Percentiles rank a stretch among this genome's conserved stretches.
These are phyloP conservation scores for Colletotrichum nymphaeae DNA, from an alignment of 2,329 filamentous ascomycete genomes.

Conservation along the genomic window DNA sequence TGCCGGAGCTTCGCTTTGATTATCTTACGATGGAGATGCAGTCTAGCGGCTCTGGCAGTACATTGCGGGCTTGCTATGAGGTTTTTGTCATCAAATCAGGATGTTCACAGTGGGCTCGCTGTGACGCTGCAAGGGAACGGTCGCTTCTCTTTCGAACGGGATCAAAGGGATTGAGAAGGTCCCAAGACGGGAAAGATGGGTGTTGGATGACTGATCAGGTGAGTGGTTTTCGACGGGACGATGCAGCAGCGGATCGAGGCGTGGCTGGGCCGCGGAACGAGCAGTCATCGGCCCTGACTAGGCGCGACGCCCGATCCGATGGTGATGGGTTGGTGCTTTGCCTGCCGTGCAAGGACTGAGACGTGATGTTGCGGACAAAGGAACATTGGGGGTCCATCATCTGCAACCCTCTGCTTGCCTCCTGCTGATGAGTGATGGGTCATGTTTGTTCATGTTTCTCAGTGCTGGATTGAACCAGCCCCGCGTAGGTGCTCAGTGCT, in stretches of 20 bases:
- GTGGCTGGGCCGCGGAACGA: background rate
- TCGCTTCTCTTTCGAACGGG: background rate
- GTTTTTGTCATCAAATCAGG: slow-evolving; percentile 17
- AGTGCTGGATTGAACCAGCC: background rate
- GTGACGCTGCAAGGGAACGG: slow-evolving; percentile 21
- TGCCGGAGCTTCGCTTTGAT: background rate
- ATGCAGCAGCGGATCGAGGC: background rate
- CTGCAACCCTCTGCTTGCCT: background rate
- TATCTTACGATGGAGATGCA: background rate
- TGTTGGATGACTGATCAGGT: slow-evolving; percentile 11
- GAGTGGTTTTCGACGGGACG: background rate
- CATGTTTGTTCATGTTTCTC: background rate
- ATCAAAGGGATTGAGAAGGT: background rate
- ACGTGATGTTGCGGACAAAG: background rate
- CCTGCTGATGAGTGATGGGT: background rate
- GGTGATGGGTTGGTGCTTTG: background rate
- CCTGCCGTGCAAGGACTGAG: background rate
- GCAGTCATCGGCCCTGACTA: slow-evolving; percentile 6
- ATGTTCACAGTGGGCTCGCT: background rate
- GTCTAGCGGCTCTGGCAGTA: background rate
- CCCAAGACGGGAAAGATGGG: background rate
- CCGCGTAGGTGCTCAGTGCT: background rate
- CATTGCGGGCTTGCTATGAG: background rate
- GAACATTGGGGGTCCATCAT: background rate
- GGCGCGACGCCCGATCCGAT: slow-evolving; percentile 28